Conservation (phyloP, 2,329 filamentous ascomycete species). For the Pseudonectria foliicola region DNA sequence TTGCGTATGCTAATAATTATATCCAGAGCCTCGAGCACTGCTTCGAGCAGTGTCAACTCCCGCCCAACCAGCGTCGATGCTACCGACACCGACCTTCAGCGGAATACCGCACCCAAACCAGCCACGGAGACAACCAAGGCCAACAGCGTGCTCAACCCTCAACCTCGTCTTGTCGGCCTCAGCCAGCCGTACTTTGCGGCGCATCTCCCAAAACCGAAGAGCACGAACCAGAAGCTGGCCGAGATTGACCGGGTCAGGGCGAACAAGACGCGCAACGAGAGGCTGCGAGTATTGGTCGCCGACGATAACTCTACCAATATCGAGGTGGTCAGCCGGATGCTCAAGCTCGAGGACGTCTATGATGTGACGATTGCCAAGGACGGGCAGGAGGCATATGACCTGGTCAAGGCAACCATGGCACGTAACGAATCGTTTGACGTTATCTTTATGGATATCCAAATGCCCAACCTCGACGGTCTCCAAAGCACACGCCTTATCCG, state of each 20-base stretch:
- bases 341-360: slow-evolving; percentile 72
- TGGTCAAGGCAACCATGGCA: slow-evolving; percentile 77
- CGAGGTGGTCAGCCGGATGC: slow-evolving; percentile 53
- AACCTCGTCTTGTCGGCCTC: slow-evolving; percentile 74
- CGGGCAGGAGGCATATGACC: slow-evolving; percentile 79
- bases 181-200: slow-evolving; percentile 73
- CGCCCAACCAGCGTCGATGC: slow-evolving; percentile 41
- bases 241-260: slow-evolving; percentile 59
- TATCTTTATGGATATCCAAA: slow-evolving; percentile 94
- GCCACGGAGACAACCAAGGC: slow-evolving; percentile 24
- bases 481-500: slow-evolving; percentile 81
- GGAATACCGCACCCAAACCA: slow-evolving; percentile 21
- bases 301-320: slow-evolving; percentile 59
- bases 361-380: slow-evolving; percentile 85
- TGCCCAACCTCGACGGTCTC: slow-evolving; percentile 87
- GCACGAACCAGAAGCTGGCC: slow-evolving; percentile 53
- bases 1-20: slow-evolving; percentile 9
- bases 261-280: slow-evolving; percentile 50
- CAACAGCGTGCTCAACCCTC: slow-evolving; percentile 47
- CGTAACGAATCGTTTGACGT: slow-evolving; percentile 68
- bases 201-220: slow-evolving; percentile 27
- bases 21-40: slow-evolving; percentile 43
- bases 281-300: slow-evolving; percentile 76
- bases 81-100: slow-evolving; percentile 30
- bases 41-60: slow-evolving; percentile 46